Evolutionary conservation across 1,284 basidiomycete species (phyloP).

Genomic region (Microbotryum intermedium): DNA sequence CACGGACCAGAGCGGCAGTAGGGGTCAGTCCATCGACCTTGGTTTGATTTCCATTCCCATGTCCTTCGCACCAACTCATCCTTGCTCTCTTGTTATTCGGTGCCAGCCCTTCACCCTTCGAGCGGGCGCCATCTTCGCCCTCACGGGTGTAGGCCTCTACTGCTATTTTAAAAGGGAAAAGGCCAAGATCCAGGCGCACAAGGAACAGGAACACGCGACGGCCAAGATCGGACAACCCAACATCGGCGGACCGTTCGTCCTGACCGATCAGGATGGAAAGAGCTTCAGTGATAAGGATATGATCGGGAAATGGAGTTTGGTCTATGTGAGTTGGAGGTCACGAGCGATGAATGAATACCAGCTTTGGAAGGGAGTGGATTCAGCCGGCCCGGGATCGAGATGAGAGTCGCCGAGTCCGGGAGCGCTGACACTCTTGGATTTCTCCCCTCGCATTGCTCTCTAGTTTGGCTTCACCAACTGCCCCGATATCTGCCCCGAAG

Average conservation of each 20-base stretch:
- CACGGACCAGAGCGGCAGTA: too few species aligned
- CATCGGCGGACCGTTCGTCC: slow-evolving; percentile 81
- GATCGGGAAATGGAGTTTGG: slow-evolving; percentile 67
- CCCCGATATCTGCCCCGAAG: slow-evolving; percentile 97
- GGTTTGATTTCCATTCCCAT: too few species aligned
- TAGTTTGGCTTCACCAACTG: slow-evolving; percentile 91
- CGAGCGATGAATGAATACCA: not conserved
- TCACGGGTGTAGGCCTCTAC: slow-evolving; percentile 71
- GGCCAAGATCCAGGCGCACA: slow-evolving; percentile 60
- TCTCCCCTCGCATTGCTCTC: not conserved
- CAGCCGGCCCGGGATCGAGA: too few species aligned
- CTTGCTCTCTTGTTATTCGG: not conserved
- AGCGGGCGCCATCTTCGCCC: slow-evolving; percentile 71
- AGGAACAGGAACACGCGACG: slow-evolving; percentile 38
- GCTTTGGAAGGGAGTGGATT: too few species aligned
- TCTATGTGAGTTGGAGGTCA: slow-evolving; percentile 51
- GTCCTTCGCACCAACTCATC: not conserved
- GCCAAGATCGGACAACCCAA: slow-evolving; percentile 54
- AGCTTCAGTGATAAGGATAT: slow-evolving; percentile 77
- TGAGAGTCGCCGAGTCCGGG: not conserved
- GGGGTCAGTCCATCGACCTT: too few species aligned
- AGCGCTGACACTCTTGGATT: not conserved
- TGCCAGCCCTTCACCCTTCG: slow-evolving; percentile 66
- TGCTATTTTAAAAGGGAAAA: slow-evolving; percentile 88
- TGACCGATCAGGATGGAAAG: slow-evolving; percentile 59